Evolutionary conservation across 805 yeast genomes (phyloP).

Genomic region (Helenozyma rhizophorensis): DNA sequence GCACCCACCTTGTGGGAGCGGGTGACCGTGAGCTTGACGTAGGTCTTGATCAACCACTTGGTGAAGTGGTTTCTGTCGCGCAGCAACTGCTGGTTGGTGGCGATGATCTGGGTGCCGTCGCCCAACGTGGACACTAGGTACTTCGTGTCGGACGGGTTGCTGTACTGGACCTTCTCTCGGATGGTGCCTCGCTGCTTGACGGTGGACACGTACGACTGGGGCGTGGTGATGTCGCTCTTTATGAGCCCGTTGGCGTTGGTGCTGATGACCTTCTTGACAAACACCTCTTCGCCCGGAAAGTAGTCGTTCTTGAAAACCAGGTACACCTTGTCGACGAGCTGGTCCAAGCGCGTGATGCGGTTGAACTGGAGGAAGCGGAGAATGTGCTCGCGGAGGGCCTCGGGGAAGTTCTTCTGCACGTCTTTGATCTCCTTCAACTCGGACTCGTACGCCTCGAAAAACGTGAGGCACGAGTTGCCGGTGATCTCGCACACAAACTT

Average conservation of each 20-base stretch:
- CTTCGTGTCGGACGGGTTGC: constrained; percentile 44
- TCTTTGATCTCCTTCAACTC: constrained; percentile 55
- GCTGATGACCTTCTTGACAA: constrained; percentile 37
- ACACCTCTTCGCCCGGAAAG: constrained; percentile 86
- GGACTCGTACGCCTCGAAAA: constrained; percentile 78
- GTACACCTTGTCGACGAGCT: constrained; percentile 83
- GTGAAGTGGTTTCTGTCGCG: constrained; percentile 87
- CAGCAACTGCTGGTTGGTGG: constrained; percentile 67
- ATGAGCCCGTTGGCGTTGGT: constrained; percentile 1
- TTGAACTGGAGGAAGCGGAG: constrained; percentile 80
- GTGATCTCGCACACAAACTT: constrained; percentile 95
- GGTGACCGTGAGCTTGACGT: constrained; percentile 71
- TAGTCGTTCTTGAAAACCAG: constrained; percentile 71
- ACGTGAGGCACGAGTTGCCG: constrained; percentile 88
- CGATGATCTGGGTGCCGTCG: constrained; percentile 56
- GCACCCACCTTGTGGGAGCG: constrained; percentile 85
- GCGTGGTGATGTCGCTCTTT: constrained; percentile 1
- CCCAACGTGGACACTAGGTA: constrained; percentile 63
- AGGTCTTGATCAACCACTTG: constrained; percentile 84
- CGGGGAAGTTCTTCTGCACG: constrained; percentile 83
- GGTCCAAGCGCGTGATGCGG: constrained; percentile 75
- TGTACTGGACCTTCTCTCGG: constrained; percentile 81
- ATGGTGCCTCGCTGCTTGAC: constrained; percentile 54
- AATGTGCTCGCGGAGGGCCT: constrained; percentile 89
- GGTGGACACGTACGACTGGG: constrained; percentile 13